phyloP scores from a whole-genome alignment of 352 stramenopile genomes.

The Phytophthora pseudosyringae region DNA sequence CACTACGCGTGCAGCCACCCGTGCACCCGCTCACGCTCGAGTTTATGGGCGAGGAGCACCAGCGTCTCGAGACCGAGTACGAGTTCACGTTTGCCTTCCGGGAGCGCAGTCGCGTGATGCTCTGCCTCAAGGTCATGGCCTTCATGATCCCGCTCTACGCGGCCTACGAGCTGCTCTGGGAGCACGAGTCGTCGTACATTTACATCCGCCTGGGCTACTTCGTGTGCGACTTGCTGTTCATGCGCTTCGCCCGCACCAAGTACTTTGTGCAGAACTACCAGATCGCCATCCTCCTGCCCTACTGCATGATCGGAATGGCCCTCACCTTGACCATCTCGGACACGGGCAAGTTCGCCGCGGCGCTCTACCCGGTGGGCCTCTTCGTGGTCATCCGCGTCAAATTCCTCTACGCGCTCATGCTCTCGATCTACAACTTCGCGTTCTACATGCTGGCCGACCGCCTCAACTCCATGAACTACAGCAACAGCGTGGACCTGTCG shows the following conservation, averaged over 20 bases:
- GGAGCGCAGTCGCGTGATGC: slow-evolving; percentile 67
- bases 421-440: slow-evolving; percentile 82
- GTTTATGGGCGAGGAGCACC: slow-evolving; percentile 87
- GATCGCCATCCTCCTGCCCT: slow-evolving; percentile 69
- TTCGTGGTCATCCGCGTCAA: slow-evolving; percentile 89
- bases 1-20: slow-evolving; percentile 66
- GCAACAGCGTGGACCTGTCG: slow-evolving; percentile 48
- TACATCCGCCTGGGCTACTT: slow-evolving; percentile 73
- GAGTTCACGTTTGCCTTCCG: slow-evolving; percentile 75
- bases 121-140: slow-evolving; percentile 75
- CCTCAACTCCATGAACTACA: slow-evolving; percentile 29
- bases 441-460: slow-evolving; percentile 70
- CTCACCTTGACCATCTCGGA: slow-evolving; percentile 86
- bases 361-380: slow-evolving; percentile 79
- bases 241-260: slow-evolving; percentile 67
- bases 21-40: slow-evolving; percentile 82
- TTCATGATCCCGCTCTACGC: slow-evolving; percentile 78
- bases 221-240: slow-evolving; percentile 73
- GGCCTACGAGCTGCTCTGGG: slow-evolving; percentile 72
- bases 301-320: slow-evolving; percentile 73
- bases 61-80: slow-evolving; percentile 79
- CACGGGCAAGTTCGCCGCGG: slow-evolving; percentile 82
- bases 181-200: slow-evolving; percentile 66
- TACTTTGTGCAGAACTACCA: slow-evolving; percentile 86
- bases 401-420: slow-evolving; percentile 77